phyloP scores from a whole-genome alignment of 179 eudicot genomes.

The Dionaea muscipula region DNA sequence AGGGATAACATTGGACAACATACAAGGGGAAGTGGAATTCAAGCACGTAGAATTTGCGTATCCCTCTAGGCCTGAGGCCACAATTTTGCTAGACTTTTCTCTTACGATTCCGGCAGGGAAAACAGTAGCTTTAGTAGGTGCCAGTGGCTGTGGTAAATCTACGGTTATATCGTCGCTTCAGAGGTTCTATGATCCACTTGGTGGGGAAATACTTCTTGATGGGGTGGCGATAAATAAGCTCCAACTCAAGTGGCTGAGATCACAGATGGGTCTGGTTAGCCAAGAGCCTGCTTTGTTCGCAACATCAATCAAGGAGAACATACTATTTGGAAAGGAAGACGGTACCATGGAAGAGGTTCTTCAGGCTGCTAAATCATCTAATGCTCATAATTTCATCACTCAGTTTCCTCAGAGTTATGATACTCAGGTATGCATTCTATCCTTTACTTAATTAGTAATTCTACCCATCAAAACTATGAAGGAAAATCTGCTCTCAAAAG shows the following conservation, averaged over 20 bases:
- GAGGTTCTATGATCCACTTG: constrained; percentile 38
- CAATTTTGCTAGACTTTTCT: constrained; percentile 29
- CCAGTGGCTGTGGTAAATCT: constrained; percentile 58
- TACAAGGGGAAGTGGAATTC: constrained; percentile 34
- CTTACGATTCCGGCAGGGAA: constrained; percentile 33
- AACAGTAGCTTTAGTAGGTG: constrained; percentile 46
- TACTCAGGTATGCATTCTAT: constrained; percentile 1
- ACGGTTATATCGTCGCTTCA: constrained; percentile 38
- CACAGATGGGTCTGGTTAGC: constrained; percentile 14
- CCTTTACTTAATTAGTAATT: too few species aligned
- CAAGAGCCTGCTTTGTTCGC: constrained; percentile 12
- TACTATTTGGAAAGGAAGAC: constrained; percentile 8
- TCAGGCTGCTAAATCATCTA: constrained; percentile 33
- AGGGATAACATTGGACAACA: neutral
- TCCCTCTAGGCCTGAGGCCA: constrained; percentile 39
- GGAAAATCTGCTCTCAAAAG: too few species aligned
- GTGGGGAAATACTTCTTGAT: constrained; percentile 41
- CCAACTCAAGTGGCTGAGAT: constrained; percentile 40
- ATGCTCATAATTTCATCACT: constrained; percentile 29
- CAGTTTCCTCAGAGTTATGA: constrained; percentile 33
- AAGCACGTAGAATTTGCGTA: constrained; percentile 32
- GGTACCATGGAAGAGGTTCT: constrained; percentile 22
- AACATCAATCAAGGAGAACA: constrained; percentile 11
- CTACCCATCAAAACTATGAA: too few species aligned
- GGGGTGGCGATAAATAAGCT: constrained; percentile 28